phyloP scores from a whole-genome alignment of 2,329 filamentous ascomycete species.

The Aspergillus glaucus region DNA sequence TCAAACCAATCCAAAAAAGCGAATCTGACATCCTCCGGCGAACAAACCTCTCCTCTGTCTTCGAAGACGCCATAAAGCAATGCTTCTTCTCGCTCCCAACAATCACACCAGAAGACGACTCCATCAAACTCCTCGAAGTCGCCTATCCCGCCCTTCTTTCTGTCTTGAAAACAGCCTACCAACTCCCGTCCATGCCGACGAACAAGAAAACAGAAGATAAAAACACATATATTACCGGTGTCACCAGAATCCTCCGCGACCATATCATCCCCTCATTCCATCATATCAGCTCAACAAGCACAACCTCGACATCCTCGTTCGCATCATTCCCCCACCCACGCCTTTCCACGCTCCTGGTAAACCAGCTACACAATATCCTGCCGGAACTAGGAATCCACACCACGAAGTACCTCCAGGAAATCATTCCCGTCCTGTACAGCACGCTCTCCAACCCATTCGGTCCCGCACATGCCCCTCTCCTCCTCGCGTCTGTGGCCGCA shows the following conservation, averaged over 20 bases:
- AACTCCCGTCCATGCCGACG: slow-evolving; percentile 17
- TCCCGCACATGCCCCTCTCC: slow-evolving; percentile 47
- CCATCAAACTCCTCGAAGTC: slow-evolving; percentile 55
- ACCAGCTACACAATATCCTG: slow-evolving; percentile 22
- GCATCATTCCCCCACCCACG: slow-evolving; percentile 35
- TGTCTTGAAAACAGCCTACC: slow-evolving; percentile 46
- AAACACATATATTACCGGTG: slow-evolving; percentile 15
- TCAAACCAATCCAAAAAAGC: slow-evolving; percentile 28
- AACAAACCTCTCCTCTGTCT: slow-evolving; percentile 41
- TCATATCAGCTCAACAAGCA: slow-evolving; percentile 42
- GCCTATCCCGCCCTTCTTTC: slow-evolving; percentile 62
- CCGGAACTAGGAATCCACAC: slow-evolving; percentile 31
- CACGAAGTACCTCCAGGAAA: slow-evolving; percentile 46
- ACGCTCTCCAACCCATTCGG: slow-evolving; percentile 66
- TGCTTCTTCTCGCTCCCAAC: slow-evolving; percentile 70
- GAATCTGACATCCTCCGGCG: slow-evolving; percentile 35
- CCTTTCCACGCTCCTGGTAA: slow-evolving; percentile 45
- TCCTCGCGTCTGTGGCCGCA: slow-evolving; percentile 49
- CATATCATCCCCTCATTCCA: slow-evolving; percentile 34
- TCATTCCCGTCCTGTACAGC: slow-evolving; percentile 61
- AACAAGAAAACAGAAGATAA: slow-evolving; percentile 19
- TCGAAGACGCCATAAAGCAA: slow-evolving; percentile 46
- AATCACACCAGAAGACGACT: slow-evolving; percentile 68
- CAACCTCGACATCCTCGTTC: slow-evolving; percentile 39
- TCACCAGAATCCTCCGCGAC: slow-evolving; percentile 26